Base-by-base conservation (phyloP, 2,329 filamentous ascomycete species). In the Colletotrichum trifolii region DNA sequence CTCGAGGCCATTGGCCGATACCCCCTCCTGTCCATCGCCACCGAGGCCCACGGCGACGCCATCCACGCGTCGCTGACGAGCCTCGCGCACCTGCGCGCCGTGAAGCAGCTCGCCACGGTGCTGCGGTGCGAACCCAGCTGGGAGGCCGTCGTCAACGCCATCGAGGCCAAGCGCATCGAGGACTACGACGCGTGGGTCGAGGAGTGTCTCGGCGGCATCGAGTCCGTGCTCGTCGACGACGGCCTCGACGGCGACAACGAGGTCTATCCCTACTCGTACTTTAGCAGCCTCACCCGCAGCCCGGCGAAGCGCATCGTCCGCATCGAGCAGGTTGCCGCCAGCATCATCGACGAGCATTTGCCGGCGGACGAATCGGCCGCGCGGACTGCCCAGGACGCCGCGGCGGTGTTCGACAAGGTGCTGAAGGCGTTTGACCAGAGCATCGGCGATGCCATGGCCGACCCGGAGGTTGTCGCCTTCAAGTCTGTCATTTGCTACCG, bases 401-500 rank as follows among this genome's bases (percentile, higher is more conserved):
- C 73, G 4, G 72, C 71, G 25, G 67, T 67, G 0, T 79, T 78
- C 43, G 71, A 73, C 10, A 64, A 76, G 69, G 76, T 72, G 36
- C 81, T 79, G 75, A 72, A 71, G 36, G 69, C 48, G 3, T 75
- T 81, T 36, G 75, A 82, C 10, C 70, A 74, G 2, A 73, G 76
- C 11, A 88, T 96, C 40, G 73, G 78, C 10, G 76, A 81, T 2
- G 84, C 87, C 3, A 81, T 94, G 34, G 78, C 82, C 0, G 89
- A 96, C 71, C 79, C 85, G 0, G 84, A 89, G 15, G 89, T 96
- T 2, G 91, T 87, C 1, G 93, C 86, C 2, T 96, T 96, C 83
- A 96, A 96, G 76, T 92, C 89, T 1, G 88, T 94, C 53, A 87
- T 96, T 60, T 95, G 92, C 77, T 96, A 96, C 74, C 85, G 92